Base-by-base conservation (phyloP, 148 eudicot genomes). In the Rhododendron williamsianum region DNA sequence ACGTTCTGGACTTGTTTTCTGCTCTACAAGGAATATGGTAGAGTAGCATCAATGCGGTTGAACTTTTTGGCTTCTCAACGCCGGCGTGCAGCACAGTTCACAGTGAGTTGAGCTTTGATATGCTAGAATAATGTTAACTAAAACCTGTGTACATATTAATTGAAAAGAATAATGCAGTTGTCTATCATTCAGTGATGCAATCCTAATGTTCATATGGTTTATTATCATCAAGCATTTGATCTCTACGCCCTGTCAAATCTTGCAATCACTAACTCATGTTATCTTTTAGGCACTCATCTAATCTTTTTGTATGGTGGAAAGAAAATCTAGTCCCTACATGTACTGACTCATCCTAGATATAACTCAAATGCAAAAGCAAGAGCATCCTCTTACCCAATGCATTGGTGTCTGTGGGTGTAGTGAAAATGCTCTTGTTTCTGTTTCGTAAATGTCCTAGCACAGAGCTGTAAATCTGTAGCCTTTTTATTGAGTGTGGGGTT, bases 1-100 rank as follows among this genome's bases (percentile, higher is more conserved):
- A 94, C 99, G 30, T 93, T 97, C 88, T 97, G 99, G 99, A 91
- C 94, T 74, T 95, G 98, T 91, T 95, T 89, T 90, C 87, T 94
- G 94, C 99, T 97, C 72, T 97, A 93, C 92, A 91, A 90, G 91
- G 99, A 97, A 88, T 95, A 95, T 88, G 95, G 85, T 86, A 89
- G 84, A 77, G 91, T 97, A 80, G 93, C 98, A 48, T 86, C 95
- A 52, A 94, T 97, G 99, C 92, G 98, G 85, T 86, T 94, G 74
- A 87, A 76, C 16, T 97, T 93, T 91, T 88, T 97, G 87, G 96
- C 99, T 90, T 93, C 98, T 12, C 93, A 90, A 85, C 87, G 84
- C 83, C 91, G 92, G 78, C 97, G 93, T 51, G 94, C 93, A 48
- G 97, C 95, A 83, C 99, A 96, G 54, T 96, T 92, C 86, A 94